Evolutionary conservation across 2,329 filamentous ascomycete genomes (phyloP), one percentile per base, ranked within the genome.

Genomic region (Elsinoe arachidis): DNA sequence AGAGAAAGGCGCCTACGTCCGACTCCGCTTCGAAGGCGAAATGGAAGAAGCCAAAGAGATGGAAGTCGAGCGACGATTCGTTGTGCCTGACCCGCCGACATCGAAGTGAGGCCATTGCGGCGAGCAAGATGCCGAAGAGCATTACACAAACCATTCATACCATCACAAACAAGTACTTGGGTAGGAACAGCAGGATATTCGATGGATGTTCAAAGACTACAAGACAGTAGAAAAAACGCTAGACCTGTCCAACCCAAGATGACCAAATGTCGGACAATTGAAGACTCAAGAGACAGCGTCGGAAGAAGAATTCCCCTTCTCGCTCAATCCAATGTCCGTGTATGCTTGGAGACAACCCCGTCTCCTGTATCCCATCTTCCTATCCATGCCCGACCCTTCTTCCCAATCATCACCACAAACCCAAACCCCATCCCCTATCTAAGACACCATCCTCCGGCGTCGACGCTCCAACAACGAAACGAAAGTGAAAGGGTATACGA

Each of bases 1-100:
- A 7, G 62, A 59, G 55, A 59, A 59, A n/a, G 61, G 53, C 46
- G 69, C 70, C 19, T 65, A 70, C 55, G 76, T 77, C 6, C 66
- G 70, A 55, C 63, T 78, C 60, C 70, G 73, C 56, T 78, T 78
- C 61, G 74, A 78, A 60, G 76, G 76, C 12, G 76, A 78, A 62
- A 73, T 76, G 61, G 72, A 74, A 61, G 69, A 68, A 35, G 70
- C 73, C 63, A 65, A 69, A 26, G 72, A 73, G 61, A 73, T 72
- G 67, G 75, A 74, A 65, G 76, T 79, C 35, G 76, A 79, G 67
- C 69, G 76, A 62, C 68, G 75, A 60, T 78, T 77, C 65, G 76
- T 79, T 17, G 68, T 79, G 23, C 54, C 54, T 5, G 54, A 56
- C 37, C 39, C 49, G 14, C 49, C 49, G 5, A 53, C 49, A 10